Conservation (phyloP, 1,139 yeast species). For the Nakaseomyces kungkrabaensis region DNA sequence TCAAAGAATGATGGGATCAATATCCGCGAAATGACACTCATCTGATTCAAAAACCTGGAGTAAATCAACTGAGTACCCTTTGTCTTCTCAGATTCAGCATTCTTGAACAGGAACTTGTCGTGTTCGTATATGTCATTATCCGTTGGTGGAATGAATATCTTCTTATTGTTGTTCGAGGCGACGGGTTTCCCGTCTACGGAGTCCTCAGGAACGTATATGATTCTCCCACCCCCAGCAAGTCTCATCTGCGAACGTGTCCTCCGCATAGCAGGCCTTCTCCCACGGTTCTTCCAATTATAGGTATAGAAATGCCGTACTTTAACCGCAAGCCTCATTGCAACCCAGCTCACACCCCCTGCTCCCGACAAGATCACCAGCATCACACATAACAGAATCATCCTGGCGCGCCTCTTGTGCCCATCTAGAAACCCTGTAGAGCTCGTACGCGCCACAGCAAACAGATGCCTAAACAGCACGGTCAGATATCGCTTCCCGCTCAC, state of each 20-base stretch:
- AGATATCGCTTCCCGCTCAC: conserved; percentile 1
- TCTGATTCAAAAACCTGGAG: conserved; percentile 63
- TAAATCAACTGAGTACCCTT: conserved; percentile 37
- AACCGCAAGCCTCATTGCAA: conserved; percentile 4
- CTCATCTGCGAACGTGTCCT: conserved; percentile 25
- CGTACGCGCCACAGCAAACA: not conserved
- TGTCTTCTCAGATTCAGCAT: conserved; percentile 28
- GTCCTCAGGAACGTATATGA: conserved; percentile 40
- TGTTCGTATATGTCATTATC: conserved; percentile 33
- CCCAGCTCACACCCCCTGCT: conserved; percentile 1
- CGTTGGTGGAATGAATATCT: conserved; percentile 32
- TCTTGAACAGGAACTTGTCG: conserved; percentile 33
- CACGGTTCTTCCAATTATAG: conserved; percentile 4
- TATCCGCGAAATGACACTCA: conserved; percentile 70
- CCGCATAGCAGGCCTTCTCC: conserved; percentile 10
- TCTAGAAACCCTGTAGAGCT: conserved; percentile 1
- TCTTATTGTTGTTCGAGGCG: conserved; percentile 21
- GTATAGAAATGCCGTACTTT: conserved; percentile 1
- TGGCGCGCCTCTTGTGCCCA: conserved; percentile 1
- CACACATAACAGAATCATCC: not conserved
- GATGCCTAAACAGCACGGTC: not conserved
- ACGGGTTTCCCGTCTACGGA: conserved; percentile 6
- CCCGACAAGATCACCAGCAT: not conserved
- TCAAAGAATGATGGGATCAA: conserved; percentile 66
- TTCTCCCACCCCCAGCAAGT: conserved; percentile 48